Evolutionary conservation across 1,139 yeast species (phyloP).

Genomic region (Zygosaccharomyces pseudobailii): DNA sequence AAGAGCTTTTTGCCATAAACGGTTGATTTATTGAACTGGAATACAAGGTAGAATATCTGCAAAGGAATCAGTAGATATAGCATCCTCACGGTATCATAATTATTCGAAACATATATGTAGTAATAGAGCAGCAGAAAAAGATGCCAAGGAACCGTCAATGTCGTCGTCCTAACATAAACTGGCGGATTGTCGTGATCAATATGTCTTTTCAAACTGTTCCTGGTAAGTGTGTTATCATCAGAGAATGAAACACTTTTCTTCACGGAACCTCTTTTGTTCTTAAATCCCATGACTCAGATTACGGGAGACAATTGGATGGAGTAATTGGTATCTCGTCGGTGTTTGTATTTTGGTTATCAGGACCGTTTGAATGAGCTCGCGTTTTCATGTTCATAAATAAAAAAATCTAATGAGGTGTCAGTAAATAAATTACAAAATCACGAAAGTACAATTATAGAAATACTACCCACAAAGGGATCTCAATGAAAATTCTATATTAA

Average conservation of each 20-base stretch:
- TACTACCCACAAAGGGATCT: conserved; percentile 24
- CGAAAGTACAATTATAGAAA: not conserved
- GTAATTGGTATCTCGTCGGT: not conserved
- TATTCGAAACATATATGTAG: conserved; percentile 35
- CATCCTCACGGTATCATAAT: conserved; percentile 35
- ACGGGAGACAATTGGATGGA: not conserved
- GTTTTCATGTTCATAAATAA: not conserved
- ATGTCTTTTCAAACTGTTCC: conserved; percentile 24
- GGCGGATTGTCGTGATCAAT: conserved; percentile 31
- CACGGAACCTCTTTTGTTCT: conserved; percentile 19
- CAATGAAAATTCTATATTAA: conserved; percentile 43
- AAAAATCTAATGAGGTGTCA: not conserved
- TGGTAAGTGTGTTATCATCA: conserved; percentile 32
- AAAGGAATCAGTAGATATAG: conserved; percentile 27
- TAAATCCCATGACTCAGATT: conserved; percentile 19
- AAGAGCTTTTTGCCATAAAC: conserved; percentile 33
- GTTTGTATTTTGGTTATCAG: not conserved
- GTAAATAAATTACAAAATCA: not conserved
- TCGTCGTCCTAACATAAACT: conserved; percentile 33
- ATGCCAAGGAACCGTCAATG: conserved; percentile 47
- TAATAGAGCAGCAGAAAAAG: conserved; percentile 39
- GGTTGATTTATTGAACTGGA: conserved; percentile 29
- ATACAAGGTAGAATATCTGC: conserved; percentile 28
- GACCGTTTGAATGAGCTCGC: not conserved
- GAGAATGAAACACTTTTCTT: conserved; percentile 40